Percentiles rank a stretch among this genome's conserved stretches.
These are phyloP conservation scores for Chrysosporium queenslandicum DNA, from an alignment of 2,329 filamentous ascomycete genomes.

Conservation along the genomic window DNA sequence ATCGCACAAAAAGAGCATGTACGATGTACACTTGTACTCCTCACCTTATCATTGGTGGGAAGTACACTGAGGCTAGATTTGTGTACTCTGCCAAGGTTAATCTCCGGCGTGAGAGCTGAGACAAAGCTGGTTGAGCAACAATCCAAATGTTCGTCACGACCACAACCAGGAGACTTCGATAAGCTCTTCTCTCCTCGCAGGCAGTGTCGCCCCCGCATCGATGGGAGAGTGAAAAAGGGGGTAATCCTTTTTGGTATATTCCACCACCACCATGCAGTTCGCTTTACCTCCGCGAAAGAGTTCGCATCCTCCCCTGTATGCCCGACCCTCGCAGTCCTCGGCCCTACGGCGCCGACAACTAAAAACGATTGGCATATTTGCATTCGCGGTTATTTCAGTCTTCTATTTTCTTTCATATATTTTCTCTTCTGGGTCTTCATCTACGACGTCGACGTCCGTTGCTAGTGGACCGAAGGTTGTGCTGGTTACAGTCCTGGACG, in stretches of 20 bases:
- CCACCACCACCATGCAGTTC: constrained; percentile 59
- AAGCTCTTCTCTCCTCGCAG: constrained; percentile 3
- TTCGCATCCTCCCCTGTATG: constrained; percentile 64
- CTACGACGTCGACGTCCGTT: constrained; percentile 21
- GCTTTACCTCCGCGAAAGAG: constrained; percentile 78
- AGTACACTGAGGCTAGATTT: not conserved
- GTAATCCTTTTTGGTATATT: not conserved
- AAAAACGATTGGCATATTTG: constrained; percentile 48
- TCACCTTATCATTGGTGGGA: constrained; percentile 1
- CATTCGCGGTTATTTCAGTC: constrained; percentile 47
- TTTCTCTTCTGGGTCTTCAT: constrained; percentile 25
- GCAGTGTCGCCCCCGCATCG: constrained; percentile 1
- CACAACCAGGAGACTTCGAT: constrained; percentile 3
- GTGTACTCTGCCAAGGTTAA: not conserved
- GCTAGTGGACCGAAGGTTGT: constrained; percentile 48
- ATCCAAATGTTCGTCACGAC: not conserved
- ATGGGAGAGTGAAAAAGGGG: constrained; percentile 9
- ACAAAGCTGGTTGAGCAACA: constrained; percentile 2
- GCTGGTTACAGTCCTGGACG: constrained; percentile 75
- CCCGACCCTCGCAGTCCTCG: constrained; percentile 36
- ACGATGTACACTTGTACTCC: not conserved
- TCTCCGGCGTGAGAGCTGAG: constrained; percentile 6
- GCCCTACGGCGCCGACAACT: constrained; percentile 51
- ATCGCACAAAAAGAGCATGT: too few relatives aligned
- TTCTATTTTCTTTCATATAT: constrained; percentile 50